Percentiles rank a stretch among this genome's conserved stretches.
phyloP scores from a whole-genome alignment of 164 flowering plant genomes.

The Umbilicus rupestris region DNA sequence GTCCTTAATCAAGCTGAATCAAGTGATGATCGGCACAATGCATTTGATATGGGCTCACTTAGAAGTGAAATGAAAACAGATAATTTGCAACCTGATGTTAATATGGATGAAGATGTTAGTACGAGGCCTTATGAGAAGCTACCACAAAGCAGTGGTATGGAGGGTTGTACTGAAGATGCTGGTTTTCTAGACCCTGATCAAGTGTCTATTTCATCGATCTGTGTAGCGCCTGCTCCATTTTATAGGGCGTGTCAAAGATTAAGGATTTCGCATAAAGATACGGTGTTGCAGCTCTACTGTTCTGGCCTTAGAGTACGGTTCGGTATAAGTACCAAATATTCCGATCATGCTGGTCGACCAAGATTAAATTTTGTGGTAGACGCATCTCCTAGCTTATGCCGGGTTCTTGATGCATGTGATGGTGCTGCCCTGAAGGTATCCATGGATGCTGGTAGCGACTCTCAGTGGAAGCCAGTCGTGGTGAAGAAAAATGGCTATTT shows the following conservation, averaged over 20 bases:
- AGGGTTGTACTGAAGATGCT: slow-evolving; percentile 25
- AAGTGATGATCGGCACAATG: slow-evolving; percentile 19
- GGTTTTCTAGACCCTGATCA: slow-evolving; percentile 54
- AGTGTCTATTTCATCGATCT: slow-evolving; percentile 41
- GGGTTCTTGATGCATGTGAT: slow-evolving; percentile 65
- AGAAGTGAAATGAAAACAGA: slow-evolving; percentile 29
- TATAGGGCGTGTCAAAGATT: slow-evolving; percentile 39
- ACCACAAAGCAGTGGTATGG: slow-evolving; percentile 16
- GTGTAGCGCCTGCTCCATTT: slow-evolving; percentile 37
- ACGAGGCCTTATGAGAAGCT: slow-evolving; percentile 18
- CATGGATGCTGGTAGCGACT: slow-evolving; percentile 59
- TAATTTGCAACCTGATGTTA: slow-evolving; percentile 19
- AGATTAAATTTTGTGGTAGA: slow-evolving; percentile 66
- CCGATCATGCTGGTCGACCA: slow-evolving; percentile 69
- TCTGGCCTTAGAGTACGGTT: slow-evolving; percentile 52
- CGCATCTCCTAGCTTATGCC: slow-evolving; percentile 42
- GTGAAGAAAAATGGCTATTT: slow-evolving; percentile 41
- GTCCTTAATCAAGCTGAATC: slow-evolving; percentile 17
- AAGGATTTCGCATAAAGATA: slow-evolving; percentile 39
- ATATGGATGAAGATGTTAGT: slow-evolving; percentile 27
- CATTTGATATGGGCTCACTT: slow-evolving; percentile 43
- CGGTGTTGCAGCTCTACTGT: slow-evolving; percentile 44
- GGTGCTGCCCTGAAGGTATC: slow-evolving; percentile 33
- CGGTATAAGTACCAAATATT: slow-evolving; percentile 57
- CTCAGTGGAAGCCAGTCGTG: slow-evolving; percentile 79